Evolutionary conservation across 2,329 filamentous ascomycete species (phyloP).

Genomic region (Knufia petricola): DNA sequence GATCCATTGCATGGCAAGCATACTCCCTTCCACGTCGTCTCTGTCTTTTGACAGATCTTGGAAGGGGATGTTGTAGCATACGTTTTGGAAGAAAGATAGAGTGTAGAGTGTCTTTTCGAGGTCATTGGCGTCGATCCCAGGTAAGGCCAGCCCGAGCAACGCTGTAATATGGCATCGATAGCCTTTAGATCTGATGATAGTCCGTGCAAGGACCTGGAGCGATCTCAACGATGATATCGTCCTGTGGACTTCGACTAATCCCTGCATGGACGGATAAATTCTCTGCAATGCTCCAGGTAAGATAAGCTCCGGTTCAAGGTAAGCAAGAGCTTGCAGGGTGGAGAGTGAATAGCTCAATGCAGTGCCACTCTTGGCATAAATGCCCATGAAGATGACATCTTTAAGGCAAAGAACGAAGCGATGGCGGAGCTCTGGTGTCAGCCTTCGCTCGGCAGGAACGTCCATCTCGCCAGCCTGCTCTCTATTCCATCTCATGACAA

Average conservation of each 20-base stretch:
- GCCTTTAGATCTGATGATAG: slow-evolving; percentile 89
- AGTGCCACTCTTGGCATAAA: slow-evolving; percentile 90
- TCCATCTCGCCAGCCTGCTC: slow-evolving; percentile 90
- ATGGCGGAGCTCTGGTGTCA: slow-evolving; percentile 71
- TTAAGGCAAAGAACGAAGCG: slow-evolving; percentile 82
- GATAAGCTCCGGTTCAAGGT: slow-evolving; percentile 81
- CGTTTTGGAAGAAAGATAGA: slow-evolving; percentile 86
- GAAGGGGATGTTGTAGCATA: slow-evolving; percentile 93
- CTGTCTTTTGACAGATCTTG: slow-evolving; percentile 64
- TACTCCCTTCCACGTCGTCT: slow-evolving; percentile 60
- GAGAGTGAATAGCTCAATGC: slow-evolving; percentile 87
- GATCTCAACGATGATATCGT: slow-evolving; percentile 89
- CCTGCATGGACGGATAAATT: slow-evolving; percentile 95
- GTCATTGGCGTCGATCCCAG: slow-evolving; percentile 96
- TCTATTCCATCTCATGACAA: slow-evolving; percentile 94
- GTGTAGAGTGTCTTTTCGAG: slow-evolving; percentile 93
- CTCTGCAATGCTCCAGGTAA: slow-evolving; percentile 86
- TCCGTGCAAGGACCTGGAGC: slow-evolving; percentile 80
- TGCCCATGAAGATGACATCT: slow-evolving; percentile 95
- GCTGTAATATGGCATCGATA: slow-evolving; percentile 94
- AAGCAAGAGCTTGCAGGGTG: slow-evolving; percentile 79
- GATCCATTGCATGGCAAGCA: slow-evolving; percentile 83
- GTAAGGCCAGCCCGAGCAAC: slow-evolving; percentile 79
- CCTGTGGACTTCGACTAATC: slow-evolving; percentile 90
- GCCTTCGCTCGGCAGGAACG: slow-evolving; percentile 65